Base-by-base conservation (phyloP, 1,139 yeast genomes). In the Pichia inconspicua region DNA sequence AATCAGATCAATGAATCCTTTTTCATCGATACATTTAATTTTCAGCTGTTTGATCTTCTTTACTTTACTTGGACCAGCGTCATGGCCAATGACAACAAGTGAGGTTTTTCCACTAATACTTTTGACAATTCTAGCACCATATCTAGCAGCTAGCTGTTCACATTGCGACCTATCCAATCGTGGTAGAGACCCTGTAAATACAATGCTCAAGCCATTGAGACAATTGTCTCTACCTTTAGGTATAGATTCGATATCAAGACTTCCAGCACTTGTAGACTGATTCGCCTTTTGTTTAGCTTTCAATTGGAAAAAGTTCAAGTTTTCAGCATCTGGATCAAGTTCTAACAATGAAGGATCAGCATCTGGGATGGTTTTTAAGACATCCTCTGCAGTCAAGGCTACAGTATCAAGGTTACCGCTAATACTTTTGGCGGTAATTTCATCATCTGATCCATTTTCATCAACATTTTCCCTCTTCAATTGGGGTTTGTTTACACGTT, bases 1-100 rank as follows among this genome's bases (percentile, higher is more conserved):
- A 47, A 92, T 73, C 53, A 92, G 71, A 56, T 82, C 78, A 42
- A 86, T 67, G 58, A 94, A 89, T 0, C 98, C 98, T 7, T 78
- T 85, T 63, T 92, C 96, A 59, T 81, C 82, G 51, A 92, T 84
- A 28, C 95, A 87, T 64, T 90, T 90, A 47, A 87, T 78, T 11
- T 78, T 76, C 55, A 82, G 69, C 48, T 79, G 76, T 58, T 78
- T 82, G 58, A 94, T 92, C 60, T 84, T 87, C 57, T 80, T 79
- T 44, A 92, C 80, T 66, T 92, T 92, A n/a, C 89, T 81, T 1
- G 98, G 97, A 0, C 99, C 99, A 1, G 98, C 98, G 57, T 92
- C 97, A 45, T 78, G 88, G 7, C 99, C 99, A 31, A 94, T 73
- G 2, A 92, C 97, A 6, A 92, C 96, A 43, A 89, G 73, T 36